Percentiles rank a stretch among this genome's conserved stretches.
These are phyloP conservation scores for Anthoceros angustus DNA, from an alignment of 225 moss, liverwort and hornwort species.

Conservation along the genomic window DNA sequence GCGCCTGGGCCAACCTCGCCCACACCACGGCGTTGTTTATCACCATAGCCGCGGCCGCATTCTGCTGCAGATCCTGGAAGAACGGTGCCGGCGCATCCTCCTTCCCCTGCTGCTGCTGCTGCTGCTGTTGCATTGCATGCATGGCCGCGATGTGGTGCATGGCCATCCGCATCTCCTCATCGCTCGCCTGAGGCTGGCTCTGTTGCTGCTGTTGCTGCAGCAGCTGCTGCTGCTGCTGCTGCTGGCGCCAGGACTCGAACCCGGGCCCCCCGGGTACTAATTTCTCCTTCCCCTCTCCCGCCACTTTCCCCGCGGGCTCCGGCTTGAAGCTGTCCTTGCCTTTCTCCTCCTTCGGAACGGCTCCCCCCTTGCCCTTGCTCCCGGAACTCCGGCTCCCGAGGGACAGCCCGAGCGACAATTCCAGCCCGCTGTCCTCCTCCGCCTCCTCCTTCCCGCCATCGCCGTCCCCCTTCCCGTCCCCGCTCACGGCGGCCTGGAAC, in stretches of 20 bases:
- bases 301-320: no score
- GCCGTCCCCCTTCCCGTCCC: no score
- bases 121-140: neutral
- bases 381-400: conserved; percentile 43
- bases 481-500: no score
- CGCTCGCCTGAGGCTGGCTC: conserved; percentile 20
- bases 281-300: no score
- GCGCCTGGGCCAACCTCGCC: neutral
- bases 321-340: conserved; percentile 16
- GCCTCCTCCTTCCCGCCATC: no score
- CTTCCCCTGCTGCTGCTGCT: conserved; percentile 2
- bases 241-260: no score
- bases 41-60: neutral
- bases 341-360: conserved; percentile 37
- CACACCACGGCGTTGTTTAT: neutral
- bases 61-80: neutral
- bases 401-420: conserved; percentile 59
- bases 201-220: conserved; percentile 10
- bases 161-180: conserved; percentile 39
- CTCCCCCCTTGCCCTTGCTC: conserved; percentile 24
- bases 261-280: no score
- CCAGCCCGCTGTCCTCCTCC: conserved; percentile 66
- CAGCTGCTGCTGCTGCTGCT: no score
- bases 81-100: neutral
- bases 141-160: conserved; percentile 18